Base-by-base conservation (phyloP, 148 eudicot genomes). In the Heliamphora exappendiculata region DNA sequence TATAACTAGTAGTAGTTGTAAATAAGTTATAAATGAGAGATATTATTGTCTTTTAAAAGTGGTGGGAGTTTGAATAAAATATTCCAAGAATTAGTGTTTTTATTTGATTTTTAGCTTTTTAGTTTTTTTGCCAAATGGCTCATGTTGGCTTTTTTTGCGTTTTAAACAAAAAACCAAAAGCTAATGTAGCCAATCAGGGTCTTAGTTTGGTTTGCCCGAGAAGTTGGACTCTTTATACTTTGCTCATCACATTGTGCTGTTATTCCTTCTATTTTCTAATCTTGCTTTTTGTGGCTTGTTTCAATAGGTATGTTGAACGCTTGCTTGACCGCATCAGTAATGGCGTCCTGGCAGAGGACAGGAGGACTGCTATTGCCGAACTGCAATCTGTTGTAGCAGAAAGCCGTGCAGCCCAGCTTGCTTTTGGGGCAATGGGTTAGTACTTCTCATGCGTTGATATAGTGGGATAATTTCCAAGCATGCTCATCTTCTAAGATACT, bases 401-500 rank as follows among this genome's bases (percentile, higher is more conserved):
- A 85, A 95, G 87, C 83, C 89, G 77, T 78, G 86, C 96, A 75
- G 91, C 97, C 70, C 99, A 95, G 80, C 81, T 95, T 78, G 96
- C 97, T 68, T 95, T 95, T 88, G 99, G 99, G 82, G 99, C 97
- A 72, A 95, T 91, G 90, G 99, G 99, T 95, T 49, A 67, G 88
- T 84, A 57, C 41, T 73, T 78, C 29, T 50, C 75, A 44, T 58
- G 72, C 64, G 49, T 41, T 75, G 81, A 74, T 70, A 22, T 41
- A 10, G 8, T 60, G 63, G 31, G 49, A 64, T 70, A 16, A 53
- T 44, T 55, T 79, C 42, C 44, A 22, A 33, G 26, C 49, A 74
- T 29, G n/a, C 47, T 44, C 24, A n/a, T 59, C 11, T 17, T 45
- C 5, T 50, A 66, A 49, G 59, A 57, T 29, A 24, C 7, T 28